A percentile compares a stretch with the other conserved stretches of the same genome.
phyloP scores from a whole-genome alignment of 306 rosid species.

The Glycyrrhiza uralensis region DNA sequence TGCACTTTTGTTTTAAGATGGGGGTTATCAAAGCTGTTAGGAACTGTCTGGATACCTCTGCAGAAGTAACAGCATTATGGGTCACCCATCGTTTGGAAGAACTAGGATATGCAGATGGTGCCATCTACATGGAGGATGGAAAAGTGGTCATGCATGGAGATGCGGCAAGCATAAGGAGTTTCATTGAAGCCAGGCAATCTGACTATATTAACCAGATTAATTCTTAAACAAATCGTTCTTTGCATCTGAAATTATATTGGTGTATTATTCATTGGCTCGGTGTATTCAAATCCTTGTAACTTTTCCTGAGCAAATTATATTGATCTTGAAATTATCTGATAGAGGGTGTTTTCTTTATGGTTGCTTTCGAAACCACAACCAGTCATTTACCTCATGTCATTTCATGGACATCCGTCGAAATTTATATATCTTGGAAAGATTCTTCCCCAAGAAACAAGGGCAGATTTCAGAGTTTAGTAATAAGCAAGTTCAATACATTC shows the following conservation, averaged over 20 bases:
- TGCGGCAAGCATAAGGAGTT: conserved; percentile 44
- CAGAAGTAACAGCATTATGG: conserved; percentile 77
- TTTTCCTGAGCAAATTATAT: neutral
- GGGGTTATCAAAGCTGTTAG: conserved; percentile 79
- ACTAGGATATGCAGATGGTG: conserved; percentile 80
- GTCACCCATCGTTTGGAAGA: conserved; percentile 92
- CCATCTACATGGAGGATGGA: conserved; percentile 87
- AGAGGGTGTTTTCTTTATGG: neutral
- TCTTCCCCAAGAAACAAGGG: neutral
- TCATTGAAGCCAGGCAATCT: conserved; percentile 65
- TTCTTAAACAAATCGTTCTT: conserved; percentile 24
- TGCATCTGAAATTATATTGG: neutral
- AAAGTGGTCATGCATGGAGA: conserved; percentile 60
- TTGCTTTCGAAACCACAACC: neutral
- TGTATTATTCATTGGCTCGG: too few species aligned
- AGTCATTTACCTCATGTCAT: neutral
- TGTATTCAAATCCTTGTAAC: neutral
- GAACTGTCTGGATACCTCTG: conserved; percentile 55
- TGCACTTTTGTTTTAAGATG: conserved; percentile 34
- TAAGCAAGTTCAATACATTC: neutral
- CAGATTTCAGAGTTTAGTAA: neutral
- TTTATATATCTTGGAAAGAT: neutral
- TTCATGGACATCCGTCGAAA: neutral
- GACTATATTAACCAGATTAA: conserved; percentile 56
- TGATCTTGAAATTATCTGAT: neutral